Percentiles rank a stretch among this genome's conserved stretches.
Evolutionary conservation across 495 filamentous ascomycete species (phyloP).

Genomic region (Lasiosphaeria hispida): DNA sequence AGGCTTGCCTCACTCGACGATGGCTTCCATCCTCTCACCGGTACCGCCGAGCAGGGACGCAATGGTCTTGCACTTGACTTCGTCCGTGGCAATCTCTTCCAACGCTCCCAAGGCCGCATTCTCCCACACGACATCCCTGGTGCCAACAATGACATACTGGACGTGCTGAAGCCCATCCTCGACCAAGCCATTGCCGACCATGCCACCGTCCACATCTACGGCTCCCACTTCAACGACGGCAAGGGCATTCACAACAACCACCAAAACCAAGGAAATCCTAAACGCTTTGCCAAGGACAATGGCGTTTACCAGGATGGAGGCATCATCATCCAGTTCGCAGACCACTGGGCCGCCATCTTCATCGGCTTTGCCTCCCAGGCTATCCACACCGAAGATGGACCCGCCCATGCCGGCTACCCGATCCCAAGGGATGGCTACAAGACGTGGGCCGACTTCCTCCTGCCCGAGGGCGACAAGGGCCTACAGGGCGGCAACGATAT

Average conservation of each 20-base stretch:
- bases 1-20: not conserved
- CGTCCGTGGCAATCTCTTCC: slow-evolving; percentile 29
- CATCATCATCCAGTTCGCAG: slow-evolving; percentile 29
- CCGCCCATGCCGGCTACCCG: not conserved
- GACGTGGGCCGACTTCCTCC: too few relatives aligned
- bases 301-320: slow-evolving; percentile 40
- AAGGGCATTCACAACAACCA: slow-evolving; percentile 43
- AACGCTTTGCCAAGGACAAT: slow-evolving; percentile 26
- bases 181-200: slow-evolving; percentile 32
- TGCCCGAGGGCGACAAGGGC: too few relatives aligned
- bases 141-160: slow-evolving; percentile 31
- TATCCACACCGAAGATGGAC: slow-evolving; percentile 24
- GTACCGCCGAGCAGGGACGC: slow-evolving; percentile 17
- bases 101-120: slow-evolving; percentile 22
- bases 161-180: slow-evolving; percentile 35
- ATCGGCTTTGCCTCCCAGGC: slow-evolving; percentile 36
- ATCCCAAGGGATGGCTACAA: too few relatives aligned
- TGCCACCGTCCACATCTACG: slow-evolving; percentile 36
- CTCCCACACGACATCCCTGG: slow-evolving; percentile 27
- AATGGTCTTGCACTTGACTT: slow-evolving; percentile 26
- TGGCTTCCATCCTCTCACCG: slow-evolving; percentile 7
- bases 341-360: slow-evolving; percentile 36
- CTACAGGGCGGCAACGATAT: too few relatives aligned
- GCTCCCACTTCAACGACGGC: slow-evolving; percentile 29
- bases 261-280: slow-evolving; percentile 43